Conservation (phyloP, 208 protist genomes). For the Acanthamoeba triangularis region DNA sequence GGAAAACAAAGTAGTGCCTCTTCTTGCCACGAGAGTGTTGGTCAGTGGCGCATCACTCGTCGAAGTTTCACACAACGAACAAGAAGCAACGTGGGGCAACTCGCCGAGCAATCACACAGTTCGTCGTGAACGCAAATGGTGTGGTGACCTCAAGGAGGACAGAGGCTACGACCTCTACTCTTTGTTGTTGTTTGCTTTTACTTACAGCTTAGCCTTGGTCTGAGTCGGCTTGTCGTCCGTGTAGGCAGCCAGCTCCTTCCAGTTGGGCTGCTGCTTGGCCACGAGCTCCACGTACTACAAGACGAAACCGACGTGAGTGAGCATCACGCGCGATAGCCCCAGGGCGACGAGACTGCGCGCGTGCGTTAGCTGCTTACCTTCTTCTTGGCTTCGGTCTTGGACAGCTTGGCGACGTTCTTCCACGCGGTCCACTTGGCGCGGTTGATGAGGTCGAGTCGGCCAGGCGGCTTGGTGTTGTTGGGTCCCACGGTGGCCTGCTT, state of each 20-base stretch:
- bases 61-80: too few species aligned
- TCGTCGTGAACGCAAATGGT: too few species aligned
- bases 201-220: slow-evolving; percentile 55
- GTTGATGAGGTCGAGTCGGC: slow-evolving; percentile 56
- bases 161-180: too few species aligned
- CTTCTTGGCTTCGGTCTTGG: slow-evolving; percentile 74
- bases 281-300: slow-evolving; percentile 62
- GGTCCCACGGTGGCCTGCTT: slow-evolving; percentile 98
- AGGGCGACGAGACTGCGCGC: background rate
- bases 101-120: too few species aligned
- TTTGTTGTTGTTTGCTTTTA: background rate
- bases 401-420: slow-evolving; percentile 41
- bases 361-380: background rate
- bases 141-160: too few species aligned
- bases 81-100: too few species aligned
- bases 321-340: background rate
- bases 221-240: slow-evolving; percentile 39
- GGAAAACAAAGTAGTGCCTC: too few species aligned
- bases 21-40: too few species aligned
- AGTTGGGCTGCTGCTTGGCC: slow-evolving; percentile 60
- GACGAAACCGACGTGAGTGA: background rate
- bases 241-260: slow-evolving; percentile 70
- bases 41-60: too few species aligned
- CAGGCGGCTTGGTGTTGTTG: slow-evolving; percentile 82
- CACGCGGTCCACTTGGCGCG: slow-evolving; percentile 93